phyloP scores from a whole-genome alignment of 495 filamentous ascomycete species.

The Parathielavia appendiculata region DNA sequence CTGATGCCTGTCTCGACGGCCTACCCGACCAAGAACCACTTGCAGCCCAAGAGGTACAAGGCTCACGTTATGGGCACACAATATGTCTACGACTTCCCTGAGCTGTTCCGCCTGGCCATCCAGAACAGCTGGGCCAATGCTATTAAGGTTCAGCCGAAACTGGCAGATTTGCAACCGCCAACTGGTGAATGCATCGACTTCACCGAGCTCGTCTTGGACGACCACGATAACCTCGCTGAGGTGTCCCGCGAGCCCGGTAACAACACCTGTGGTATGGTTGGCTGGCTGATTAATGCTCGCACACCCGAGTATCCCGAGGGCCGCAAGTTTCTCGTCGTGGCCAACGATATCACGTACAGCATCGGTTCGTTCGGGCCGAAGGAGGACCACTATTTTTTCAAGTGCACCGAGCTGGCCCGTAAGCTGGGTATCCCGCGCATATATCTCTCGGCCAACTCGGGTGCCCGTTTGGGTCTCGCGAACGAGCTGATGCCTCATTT shows the following conservation, averaged over 20 bases:
- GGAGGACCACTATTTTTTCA: slow-evolving; percentile 98
- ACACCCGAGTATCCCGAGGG: slow-evolving; percentile 97
- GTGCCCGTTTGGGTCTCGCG: slow-evolving; percentile 94
- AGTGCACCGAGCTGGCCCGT: slow-evolving; percentile 92
- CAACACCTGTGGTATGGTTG: slow-evolving; percentile 96
- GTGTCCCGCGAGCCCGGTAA: slow-evolving; percentile 90
- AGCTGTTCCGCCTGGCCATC: slow-evolving; percentile 96
- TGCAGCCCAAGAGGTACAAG: slow-evolving; percentile 99
- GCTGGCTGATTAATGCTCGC: slow-evolving; percentile 92
- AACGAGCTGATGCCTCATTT: slow-evolving; percentile 97
- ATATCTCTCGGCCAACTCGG: slow-evolving; percentile 98
- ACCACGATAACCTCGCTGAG: slow-evolving; percentile 85
- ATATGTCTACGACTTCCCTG: slow-evolving; percentile 99
- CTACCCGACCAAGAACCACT: slow-evolving; percentile 96
- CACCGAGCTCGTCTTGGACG: slow-evolving; percentile 89
- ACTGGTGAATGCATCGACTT: slow-evolving; percentile 92
- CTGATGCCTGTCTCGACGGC: slow-evolving; percentile 83
- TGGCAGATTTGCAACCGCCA: slow-evolving; percentile 75
- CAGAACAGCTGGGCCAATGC: slow-evolving; percentile 87
- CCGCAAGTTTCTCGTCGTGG: slow-evolving; percentile 87
- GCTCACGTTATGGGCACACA: slow-evolving; percentile 98
- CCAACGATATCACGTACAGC: slow-evolving; percentile 99
- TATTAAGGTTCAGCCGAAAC: slow-evolving; percentile 60
- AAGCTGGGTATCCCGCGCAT: slow-evolving; percentile 92
- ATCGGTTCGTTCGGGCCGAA: slow-evolving; percentile 95